A percentile compares a stretch with the other conserved stretches of the same genome.
These are phyloP conservation scores for Paracoccidioides brasiliensis DNA, from an alignment of 2,329 filamentous ascomycete genomes.

Conservation along the genomic window DNA sequence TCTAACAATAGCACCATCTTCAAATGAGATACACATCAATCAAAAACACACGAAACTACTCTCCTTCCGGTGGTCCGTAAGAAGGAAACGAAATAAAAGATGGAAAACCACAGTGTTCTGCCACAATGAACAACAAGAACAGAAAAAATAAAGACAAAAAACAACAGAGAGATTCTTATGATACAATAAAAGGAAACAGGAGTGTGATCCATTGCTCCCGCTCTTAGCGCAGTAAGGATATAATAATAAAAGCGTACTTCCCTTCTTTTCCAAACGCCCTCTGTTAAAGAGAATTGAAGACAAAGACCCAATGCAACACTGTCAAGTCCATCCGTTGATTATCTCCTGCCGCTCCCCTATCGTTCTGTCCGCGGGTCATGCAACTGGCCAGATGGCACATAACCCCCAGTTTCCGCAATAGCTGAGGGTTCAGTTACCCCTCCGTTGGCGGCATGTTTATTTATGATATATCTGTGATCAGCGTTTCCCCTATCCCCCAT, in stretches of 20 bases:
- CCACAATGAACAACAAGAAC: too few species aligned
- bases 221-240: too few species aligned
- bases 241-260: neutral
- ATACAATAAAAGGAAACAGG: too few species aligned
- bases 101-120: too few species aligned
- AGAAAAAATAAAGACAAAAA: too few species aligned
- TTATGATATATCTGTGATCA: slow-evolving; percentile 10
- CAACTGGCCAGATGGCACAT: neutral
- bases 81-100: too few species aligned
- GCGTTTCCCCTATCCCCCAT: slow-evolving; percentile 20
- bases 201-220: too few species aligned
- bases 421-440: neutral
- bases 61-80: too few species aligned
- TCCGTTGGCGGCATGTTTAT: neutral
- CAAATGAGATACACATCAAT: too few species aligned
- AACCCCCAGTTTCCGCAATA: neutral
- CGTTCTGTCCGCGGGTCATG: neutral
- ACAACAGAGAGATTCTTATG: too few species aligned
- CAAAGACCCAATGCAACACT: neutral
- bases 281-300: neutral
- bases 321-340: neutral
- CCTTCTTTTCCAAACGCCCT: neutral
- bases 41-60: too few species aligned
- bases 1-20: too few species aligned
- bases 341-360: neutral